Conservation (phyloP, 2,329 filamentous ascomycete genomes). For the Onygenales sp. region DNA sequence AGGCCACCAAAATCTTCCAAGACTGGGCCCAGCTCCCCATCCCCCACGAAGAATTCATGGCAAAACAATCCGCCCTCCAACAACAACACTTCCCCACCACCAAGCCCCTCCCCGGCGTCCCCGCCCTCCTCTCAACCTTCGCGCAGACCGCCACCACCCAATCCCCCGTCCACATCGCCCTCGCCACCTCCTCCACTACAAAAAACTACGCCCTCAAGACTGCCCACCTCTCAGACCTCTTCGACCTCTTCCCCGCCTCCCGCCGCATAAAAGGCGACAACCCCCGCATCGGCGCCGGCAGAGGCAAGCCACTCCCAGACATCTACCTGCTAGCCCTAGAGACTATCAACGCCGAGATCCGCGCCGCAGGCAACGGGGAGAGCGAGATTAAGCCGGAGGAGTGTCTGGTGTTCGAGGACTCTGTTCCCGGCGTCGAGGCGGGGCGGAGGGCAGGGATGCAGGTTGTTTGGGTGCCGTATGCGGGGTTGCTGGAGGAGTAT, state of each 20-base stretch:
- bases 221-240: constrained; percentile 41
- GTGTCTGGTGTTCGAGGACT: constrained; percentile 94
- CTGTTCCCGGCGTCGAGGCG: constrained; percentile 83
- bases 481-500: constrained; percentile 66
- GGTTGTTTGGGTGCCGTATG: constrained; percentile 85
- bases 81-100: constrained; percentile 60
- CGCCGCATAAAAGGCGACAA: constrained; percentile 82
- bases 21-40: constrained; percentile 84
- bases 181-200: constrained; percentile 70
- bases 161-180: constrained; percentile 61
- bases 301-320: constrained; percentile 91
- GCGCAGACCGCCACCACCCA: constrained; percentile 23
- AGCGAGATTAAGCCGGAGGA: constrained; percentile 66
- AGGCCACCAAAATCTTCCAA: constrained; percentile 56
- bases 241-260: constrained; percentile 53
- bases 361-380: constrained; percentile 44
- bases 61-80: constrained; percentile 55
- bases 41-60: constrained; percentile 54
- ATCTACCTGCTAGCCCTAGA: constrained; percentile 83
- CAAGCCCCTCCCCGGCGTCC: constrained; percentile 71
- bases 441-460: constrained; percentile 89
- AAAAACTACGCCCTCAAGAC: constrained; percentile 73
- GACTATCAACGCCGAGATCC: constrained; percentile 69
- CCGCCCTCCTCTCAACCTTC: constrained; percentile 49
- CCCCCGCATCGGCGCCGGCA: constrained; percentile 59